Percentiles rank a stretch among this genome's conserved stretches.
Conservation (phyloP, 2,329 filamentous ascomycete genomes). For the Cercospora nicotianae region DNA sequence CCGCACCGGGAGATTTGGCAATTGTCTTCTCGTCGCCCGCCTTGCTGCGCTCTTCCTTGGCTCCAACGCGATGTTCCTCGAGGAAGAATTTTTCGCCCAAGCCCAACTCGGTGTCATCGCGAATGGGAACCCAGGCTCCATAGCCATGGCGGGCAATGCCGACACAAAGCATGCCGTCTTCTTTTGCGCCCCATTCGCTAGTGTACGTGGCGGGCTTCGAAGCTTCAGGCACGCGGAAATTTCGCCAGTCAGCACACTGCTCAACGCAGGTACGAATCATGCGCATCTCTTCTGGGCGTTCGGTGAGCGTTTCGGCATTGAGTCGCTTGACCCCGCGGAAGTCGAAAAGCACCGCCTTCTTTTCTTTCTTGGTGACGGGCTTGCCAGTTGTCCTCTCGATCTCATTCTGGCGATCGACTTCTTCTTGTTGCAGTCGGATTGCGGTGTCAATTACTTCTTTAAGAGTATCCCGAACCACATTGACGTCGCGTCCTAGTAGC, state of each 20-base stretch:
- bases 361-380: constrained; percentile 89
- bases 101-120: constrained; percentile 83
- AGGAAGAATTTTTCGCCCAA: constrained; percentile 91
- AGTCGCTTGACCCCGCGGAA: constrained; percentile 90
- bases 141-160: constrained; percentile 93
- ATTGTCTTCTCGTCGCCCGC: constrained; percentile 65
- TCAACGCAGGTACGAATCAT: constrained; percentile 75
- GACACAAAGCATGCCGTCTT: constrained; percentile 95
- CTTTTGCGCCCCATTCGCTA: constrained; percentile 86
- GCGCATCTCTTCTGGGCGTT: constrained; percentile 84
- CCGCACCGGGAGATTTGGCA: constrained; percentile 91
- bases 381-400: constrained; percentile 73
- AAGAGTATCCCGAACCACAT: constrained; percentile 74
- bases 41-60: constrained; percentile 87
- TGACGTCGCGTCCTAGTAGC: constrained; percentile 75
- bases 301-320: constrained; percentile 92
- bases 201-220: constrained; percentile 90
- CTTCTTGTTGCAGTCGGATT: constrained; percentile 70
- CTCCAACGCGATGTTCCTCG: constrained; percentile 96
- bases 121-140: constrained; percentile 91
- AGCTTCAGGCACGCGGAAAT: constrained; percentile 85
- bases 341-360: constrained; percentile 94
- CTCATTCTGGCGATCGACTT: constrained; percentile 61
- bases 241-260: constrained; percentile 64
- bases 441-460: constrained; percentile 75